These are phyloP conservation scores for Boletus reticuloceps DNA, from an alignment of 768 basidiomycete genomes.

Conservation along the genomic window DNA sequence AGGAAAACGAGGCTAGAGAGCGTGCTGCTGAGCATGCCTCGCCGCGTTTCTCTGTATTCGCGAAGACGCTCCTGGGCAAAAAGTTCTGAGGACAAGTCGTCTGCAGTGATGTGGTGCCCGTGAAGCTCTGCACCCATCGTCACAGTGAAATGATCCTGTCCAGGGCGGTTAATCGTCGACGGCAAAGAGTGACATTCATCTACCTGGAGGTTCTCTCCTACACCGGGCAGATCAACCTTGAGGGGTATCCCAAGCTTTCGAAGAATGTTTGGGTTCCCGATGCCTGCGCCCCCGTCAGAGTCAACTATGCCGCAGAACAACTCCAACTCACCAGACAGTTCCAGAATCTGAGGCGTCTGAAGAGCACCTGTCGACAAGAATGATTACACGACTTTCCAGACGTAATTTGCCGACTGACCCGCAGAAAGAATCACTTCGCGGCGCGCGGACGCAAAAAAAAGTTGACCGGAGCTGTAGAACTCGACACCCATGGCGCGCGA, in stretches of 20 bases:
- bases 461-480: constrained; percentile 16
- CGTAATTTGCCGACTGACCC: constrained; percentile 1
- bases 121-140: constrained; percentile 14
- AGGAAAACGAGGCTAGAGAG: constrained; percentile 15
- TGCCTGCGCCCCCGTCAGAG: constrained; percentile 3
- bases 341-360: constrained; percentile 36
- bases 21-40: constrained; percentile 14
- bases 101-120: constrained; percentile 6
- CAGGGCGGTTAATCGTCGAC: constrained; percentile 11
- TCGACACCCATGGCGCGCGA: constrained; percentile 20
- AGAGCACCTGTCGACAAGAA: constrained; percentile 20
- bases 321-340: constrained; percentile 23
- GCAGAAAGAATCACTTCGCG: constrained; percentile 22
- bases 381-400: background rate
- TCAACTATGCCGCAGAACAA: too few species aligned
- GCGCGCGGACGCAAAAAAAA: constrained; percentile 14
- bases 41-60: constrained; percentile 10
- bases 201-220: constrained; percentile 13
- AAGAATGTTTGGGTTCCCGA: constrained; percentile 11
- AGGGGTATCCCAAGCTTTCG: constrained; percentile 20
- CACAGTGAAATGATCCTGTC: constrained; percentile 13
- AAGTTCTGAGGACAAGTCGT: constrained; percentile 10
- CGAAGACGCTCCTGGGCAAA: constrained; percentile 7
- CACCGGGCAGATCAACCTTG: constrained; percentile 34
- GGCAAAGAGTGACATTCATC: too few species aligned